These are phyloP conservation scores for Waltergamsia citrina DNA, from an alignment of 2,329 filamentous ascomycete genomes.

Conservation along the genomic window DNA sequence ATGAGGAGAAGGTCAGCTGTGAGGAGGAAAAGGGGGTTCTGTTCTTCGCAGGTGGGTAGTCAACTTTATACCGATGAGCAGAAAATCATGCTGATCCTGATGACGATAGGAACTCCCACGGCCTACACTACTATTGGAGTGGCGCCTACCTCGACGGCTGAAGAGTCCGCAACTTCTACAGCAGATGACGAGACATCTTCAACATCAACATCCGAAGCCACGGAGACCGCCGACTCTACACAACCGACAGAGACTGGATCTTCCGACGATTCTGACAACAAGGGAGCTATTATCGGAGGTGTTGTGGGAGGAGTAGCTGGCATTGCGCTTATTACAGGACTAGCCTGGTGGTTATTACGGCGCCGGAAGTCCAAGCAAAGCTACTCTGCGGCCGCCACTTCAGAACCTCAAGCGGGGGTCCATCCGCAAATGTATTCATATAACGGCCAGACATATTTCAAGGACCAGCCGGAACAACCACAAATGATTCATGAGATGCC, in stretches of 20 bases:
- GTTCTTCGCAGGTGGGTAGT: slow-evolving; percentile 1
- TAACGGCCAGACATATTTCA: too few relatives aligned
- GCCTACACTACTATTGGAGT: not conserved
- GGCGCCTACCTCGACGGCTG: not conserved
- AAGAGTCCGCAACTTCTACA: not conserved
- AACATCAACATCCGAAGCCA: too few relatives aligned
- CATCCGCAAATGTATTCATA: too few relatives aligned
- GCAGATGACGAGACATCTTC: too few relatives aligned
- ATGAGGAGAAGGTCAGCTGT: slow-evolving; percentile 1
- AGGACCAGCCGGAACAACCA: too few relatives aligned
- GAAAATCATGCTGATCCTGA: not conserved
- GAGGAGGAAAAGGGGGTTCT: not conserved
- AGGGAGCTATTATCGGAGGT: not conserved
- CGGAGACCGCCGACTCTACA: too few relatives aligned
- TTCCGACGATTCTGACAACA: not conserved
- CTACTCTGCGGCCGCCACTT: too few relatives aligned
- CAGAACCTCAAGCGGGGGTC: too few relatives aligned
- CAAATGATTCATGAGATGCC: too few relatives aligned
- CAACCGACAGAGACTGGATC: not conserved
- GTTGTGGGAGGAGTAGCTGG: not conserved
- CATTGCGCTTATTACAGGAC: not conserved
- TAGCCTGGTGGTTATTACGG: not conserved
- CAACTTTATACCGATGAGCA: not conserved
- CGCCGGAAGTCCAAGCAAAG: too few relatives aligned
- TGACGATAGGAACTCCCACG: not conserved